Evolutionary conservation across 805 yeast species (phyloP).

Genomic region (Groenewaldozyma tartarivorans): DNA sequence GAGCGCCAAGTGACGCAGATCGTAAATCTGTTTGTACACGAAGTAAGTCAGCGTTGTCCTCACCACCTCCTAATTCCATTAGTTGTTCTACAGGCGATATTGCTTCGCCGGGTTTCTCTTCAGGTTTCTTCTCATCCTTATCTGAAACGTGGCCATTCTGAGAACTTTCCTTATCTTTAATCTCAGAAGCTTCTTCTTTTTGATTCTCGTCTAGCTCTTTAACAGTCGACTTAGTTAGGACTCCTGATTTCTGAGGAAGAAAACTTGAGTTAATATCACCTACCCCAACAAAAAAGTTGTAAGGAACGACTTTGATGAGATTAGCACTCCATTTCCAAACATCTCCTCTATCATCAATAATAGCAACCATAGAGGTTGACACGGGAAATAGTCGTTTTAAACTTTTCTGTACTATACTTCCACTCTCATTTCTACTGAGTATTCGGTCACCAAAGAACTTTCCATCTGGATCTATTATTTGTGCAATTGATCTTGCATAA

Average conservation of each 20-base stretch:
- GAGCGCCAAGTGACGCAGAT: slow-evolving; percentile 64
- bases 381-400: slow-evolving; percentile 85
- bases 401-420: slow-evolving; percentile 81
- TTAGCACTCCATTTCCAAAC: slow-evolving; percentile 98
- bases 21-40: slow-evolving; percentile 53
- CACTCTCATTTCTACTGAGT: slow-evolving; percentile 88
- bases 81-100: slow-evolving; percentile 13
- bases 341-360: slow-evolving; percentile 96
- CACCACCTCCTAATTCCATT: slow-evolving; percentile 29
- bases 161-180: background rate
- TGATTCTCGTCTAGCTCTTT: slow-evolving; percentile 14
- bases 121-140: background rate
- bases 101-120: background rate
- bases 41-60: slow-evolving; percentile 33
- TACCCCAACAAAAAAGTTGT: slow-evolving; percentile 91
- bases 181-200: slow-evolving; percentile 20
- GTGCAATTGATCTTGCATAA: slow-evolving; percentile 83
- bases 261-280: slow-evolving; percentile 95
- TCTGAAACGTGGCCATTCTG: no score
- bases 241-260: slow-evolving; percentile 59
- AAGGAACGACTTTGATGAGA: slow-evolving; percentile 85
- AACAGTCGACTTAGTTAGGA: slow-evolving; percentile 9
- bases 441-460: slow-evolving; percentile 84
- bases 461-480: slow-evolving; percentile 85
- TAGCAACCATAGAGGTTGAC: slow-evolving; percentile 91